phyloP scores from a whole-genome alignment of 2,329 filamentous ascomycete species.

The Beauveria bassiana region DNA sequence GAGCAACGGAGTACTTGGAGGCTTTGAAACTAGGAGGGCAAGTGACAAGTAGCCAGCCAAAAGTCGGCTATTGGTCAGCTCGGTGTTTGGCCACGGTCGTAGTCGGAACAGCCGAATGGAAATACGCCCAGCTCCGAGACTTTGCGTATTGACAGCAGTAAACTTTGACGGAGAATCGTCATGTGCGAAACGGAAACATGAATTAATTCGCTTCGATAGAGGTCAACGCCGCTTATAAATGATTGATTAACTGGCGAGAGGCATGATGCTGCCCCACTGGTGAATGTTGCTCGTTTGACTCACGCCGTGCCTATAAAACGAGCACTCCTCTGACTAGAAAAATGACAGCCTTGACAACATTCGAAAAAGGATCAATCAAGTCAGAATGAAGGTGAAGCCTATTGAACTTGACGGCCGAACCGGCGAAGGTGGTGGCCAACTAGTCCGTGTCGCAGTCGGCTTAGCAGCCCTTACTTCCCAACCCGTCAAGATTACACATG shows the following conservation, averaged over 20 bases:
- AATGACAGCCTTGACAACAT: not conserved
- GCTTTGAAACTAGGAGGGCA: no score
- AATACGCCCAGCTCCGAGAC: not conserved
- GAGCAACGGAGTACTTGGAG: no score
- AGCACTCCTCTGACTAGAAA: not conserved
- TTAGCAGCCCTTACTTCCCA: slow-evolving; percentile 48
- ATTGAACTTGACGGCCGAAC: slow-evolving; percentile 48
- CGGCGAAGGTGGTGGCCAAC: slow-evolving; percentile 55
- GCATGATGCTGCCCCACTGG: slow-evolving; percentile 1
- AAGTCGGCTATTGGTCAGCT: slow-evolving; percentile 1
- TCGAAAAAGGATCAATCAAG: not conserved
- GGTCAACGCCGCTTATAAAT: not conserved
- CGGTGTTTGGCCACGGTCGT: not conserved
- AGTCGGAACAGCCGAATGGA: slow-evolving; percentile 4
- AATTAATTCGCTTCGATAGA: not conserved
- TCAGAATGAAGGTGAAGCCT: slow-evolving; percentile 20
- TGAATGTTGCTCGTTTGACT: slow-evolving; percentile 2
- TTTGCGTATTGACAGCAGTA: not conserved
- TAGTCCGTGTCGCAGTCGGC: slow-evolving; percentile 48
- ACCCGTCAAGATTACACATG: slow-evolving; percentile 44
- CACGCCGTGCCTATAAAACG: slow-evolving; percentile 5
- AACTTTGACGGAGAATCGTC: not conserved
- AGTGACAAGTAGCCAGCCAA: not conserved
- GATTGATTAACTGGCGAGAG: not conserved
- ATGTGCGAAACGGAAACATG: not conserved